These are phyloP conservation scores for Debaryomycetaceae sp. DNA, from an alignment of 1,139 yeast genomes.

Conservation along the genomic window DNA sequence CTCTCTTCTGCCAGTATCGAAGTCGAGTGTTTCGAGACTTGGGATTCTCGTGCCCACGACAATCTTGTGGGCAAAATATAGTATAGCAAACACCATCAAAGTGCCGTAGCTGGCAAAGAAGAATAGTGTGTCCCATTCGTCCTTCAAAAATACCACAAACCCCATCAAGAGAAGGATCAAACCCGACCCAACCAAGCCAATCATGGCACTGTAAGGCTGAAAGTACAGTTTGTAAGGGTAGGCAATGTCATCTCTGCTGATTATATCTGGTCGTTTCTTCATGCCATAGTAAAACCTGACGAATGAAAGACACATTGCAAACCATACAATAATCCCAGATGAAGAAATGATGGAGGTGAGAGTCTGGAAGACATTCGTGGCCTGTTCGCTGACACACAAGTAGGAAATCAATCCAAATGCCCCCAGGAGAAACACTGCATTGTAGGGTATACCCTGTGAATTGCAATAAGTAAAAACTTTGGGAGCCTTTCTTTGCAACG, in stretches of 20 bases:
- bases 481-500: constrained; percentile 70
- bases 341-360: constrained; percentile 63
- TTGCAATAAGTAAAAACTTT: constrained; percentile 56
- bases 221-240: constrained; percentile 75
- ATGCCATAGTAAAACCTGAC: constrained; percentile 69
- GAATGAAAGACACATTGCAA: constrained; percentile 73
- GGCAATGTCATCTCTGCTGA: constrained; percentile 56
- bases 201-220: constrained; percentile 71
- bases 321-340: constrained; percentile 74
- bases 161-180: constrained; percentile 64
- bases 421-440: constrained; percentile 61
- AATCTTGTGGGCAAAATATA: constrained; percentile 54
- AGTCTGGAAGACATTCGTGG: constrained; percentile 64
- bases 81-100: constrained; percentile 46
- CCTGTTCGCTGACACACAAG: constrained; percentile 52
- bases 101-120: constrained; percentile 72
- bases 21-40: constrained; percentile 64
- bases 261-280: constrained; percentile 60
- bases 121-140: constrained; percentile 58
- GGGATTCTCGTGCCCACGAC: constrained; percentile 53
- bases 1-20: constrained; percentile 77
- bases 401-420: constrained; percentile 58
- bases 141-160: constrained; percentile 57
- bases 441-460: constrained; percentile 66
- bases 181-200: constrained; percentile 57